A percentile compares a stretch with the other conserved stretches of the same genome.
These are phyloP conservation scores for Cyathus striatus DNA, from an alignment of 768 basidiomycete genomes.

Conservation along the genomic window DNA sequence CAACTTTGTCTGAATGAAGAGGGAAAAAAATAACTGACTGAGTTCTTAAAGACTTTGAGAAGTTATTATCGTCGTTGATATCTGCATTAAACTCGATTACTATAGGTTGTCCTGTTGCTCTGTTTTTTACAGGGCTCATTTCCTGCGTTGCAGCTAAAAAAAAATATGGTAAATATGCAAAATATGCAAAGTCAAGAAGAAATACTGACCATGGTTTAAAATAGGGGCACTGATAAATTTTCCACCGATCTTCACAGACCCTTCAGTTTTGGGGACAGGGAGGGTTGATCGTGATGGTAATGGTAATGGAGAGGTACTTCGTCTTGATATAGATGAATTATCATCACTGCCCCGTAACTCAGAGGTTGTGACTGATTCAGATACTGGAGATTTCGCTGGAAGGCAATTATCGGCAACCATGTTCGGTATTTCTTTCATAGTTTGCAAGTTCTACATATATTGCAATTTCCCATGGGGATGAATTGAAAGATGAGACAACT, in stretches of 20 bases:
- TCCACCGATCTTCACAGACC: constrained; percentile 45
- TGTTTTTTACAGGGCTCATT: constrained; percentile 73
- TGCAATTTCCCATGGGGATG: too few relatives aligned
- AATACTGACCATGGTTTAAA: constrained; percentile 56
- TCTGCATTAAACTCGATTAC: constrained; percentile 38
- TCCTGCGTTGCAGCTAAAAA: constrained; percentile 57
- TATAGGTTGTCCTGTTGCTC: constrained; percentile 58
- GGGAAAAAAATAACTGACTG: constrained; percentile 43
- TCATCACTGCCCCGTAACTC: too few relatives aligned
- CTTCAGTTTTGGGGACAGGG: constrained; percentile 44
- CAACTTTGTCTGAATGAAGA: constrained; percentile 2
- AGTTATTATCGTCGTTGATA: constrained; percentile 15
- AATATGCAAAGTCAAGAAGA: constrained; percentile 2
- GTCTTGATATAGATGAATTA: too few relatives aligned
- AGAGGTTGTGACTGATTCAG: too few relatives aligned
- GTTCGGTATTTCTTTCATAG: too few relatives aligned
- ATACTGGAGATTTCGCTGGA: too few relatives aligned
- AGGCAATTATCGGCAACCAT: too few relatives aligned
- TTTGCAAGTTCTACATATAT: too few relatives aligned
- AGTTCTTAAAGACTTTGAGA: constrained; percentile 48
- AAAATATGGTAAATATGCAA: constrained; percentile 6
- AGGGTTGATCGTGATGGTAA: constrained; percentile 19
- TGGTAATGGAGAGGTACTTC: too few relatives aligned
- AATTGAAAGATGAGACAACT: too few relatives aligned
- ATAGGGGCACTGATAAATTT: constrained; percentile 68